Evolutionary conservation across 345 rosid species (phyloP).

Genomic region (Aethionema arabicum): DNA sequence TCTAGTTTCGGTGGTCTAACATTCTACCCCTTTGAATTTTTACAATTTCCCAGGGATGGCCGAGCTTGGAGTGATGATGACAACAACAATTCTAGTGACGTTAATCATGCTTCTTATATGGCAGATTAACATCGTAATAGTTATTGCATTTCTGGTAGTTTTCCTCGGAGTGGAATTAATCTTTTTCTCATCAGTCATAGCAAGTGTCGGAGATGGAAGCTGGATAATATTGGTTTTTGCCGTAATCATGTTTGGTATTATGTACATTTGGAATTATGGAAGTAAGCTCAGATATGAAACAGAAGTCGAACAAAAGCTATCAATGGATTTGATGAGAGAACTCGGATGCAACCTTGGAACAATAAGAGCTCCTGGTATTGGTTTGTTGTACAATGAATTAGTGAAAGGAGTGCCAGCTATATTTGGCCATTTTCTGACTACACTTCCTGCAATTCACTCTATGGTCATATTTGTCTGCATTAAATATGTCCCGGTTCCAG

Average conservation of each 20-base stretch:
- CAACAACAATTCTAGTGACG: conserved; percentile 87
- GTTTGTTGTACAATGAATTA: conserved; percentile 90
- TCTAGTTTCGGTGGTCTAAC: conserved; percentile 26
- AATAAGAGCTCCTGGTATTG: conserved; percentile 96
- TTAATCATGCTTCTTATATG: conserved; percentile 98
- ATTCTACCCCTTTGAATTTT: conserved; percentile 13
- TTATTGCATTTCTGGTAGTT: conserved; percentile 58
- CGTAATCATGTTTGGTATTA: conserved; percentile 76
- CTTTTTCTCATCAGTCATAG: conserved; percentile 85
- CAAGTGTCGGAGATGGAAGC: conserved; percentile 85
- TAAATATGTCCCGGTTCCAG: conserved; percentile 93
- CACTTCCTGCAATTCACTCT: conserved; percentile 97
- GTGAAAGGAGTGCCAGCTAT: conserved; percentile 94
- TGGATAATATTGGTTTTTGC: conserved; percentile 94
- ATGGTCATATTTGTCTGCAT: conserved; percentile 96
- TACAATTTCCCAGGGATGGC: conserved; percentile 70
- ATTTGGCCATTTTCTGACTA: conserved; percentile 93
- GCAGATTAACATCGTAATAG: conserved; percentile 89
- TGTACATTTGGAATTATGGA: conserved; percentile 96
- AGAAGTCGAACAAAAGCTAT: conserved; percentile 90
- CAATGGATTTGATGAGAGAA: conserved; percentile 90
- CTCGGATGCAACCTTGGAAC: conserved; percentile 95
- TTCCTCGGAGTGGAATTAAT: conserved; percentile 83
- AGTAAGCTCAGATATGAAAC: conserved; percentile 97
- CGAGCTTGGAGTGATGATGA: conserved; percentile 99